Percentiles rank a stretch among this genome's conserved stretches.
phyloP scores from a whole-genome alignment of 768 basidiomycete genomes.

The Clitopilus passeckerianus region DNA sequence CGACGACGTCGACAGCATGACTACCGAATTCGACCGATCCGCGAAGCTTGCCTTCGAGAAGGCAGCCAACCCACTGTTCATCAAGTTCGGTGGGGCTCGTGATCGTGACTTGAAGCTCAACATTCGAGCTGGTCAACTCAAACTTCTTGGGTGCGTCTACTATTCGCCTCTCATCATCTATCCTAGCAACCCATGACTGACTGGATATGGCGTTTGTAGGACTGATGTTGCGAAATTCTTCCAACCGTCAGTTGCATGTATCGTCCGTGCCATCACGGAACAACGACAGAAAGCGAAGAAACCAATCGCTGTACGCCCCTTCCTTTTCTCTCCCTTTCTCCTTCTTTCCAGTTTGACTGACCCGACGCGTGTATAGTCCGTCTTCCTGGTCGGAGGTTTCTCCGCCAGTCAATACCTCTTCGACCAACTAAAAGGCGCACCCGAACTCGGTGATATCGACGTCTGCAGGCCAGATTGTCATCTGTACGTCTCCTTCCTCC shows the following conservation, averaged over 20 bases:
- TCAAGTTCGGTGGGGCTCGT: constrained; percentile 32
- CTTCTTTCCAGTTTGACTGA: not conserved
- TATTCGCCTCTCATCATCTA: not conserved
- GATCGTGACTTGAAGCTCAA: constrained; percentile 29
- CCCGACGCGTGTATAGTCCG: constrained; percentile 10
- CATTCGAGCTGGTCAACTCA: constrained; percentile 36
- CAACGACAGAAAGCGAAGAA: constrained; percentile 3
- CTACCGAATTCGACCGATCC: constrained; percentile 30
- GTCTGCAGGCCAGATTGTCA: constrained; percentile 36
- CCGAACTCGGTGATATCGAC: constrained; percentile 22
- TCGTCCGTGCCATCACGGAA: constrained; percentile 7
- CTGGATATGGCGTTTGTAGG: constrained; percentile 2
- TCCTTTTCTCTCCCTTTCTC: not conserved
- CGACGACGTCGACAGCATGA: constrained; percentile 31
- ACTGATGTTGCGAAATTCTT: constrained; percentile 15
- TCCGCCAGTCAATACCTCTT: constrained; percentile 40
- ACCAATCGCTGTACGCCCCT: constrained; percentile 12
- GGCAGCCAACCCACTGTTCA: constrained; percentile 27
- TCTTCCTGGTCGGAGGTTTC: constrained; percentile 41
- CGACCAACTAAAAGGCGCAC: constrained; percentile 22
- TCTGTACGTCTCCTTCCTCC: constrained; percentile 24
- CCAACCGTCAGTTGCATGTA: constrained; percentile 13
- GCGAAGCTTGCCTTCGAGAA: constrained; percentile 35
- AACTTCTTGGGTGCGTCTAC: constrained; percentile 20
- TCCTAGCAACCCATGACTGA: not conserved